Conservation (phyloP, 2,329 filamentous ascomycete species). For the Neurospora sp. region DNA sequence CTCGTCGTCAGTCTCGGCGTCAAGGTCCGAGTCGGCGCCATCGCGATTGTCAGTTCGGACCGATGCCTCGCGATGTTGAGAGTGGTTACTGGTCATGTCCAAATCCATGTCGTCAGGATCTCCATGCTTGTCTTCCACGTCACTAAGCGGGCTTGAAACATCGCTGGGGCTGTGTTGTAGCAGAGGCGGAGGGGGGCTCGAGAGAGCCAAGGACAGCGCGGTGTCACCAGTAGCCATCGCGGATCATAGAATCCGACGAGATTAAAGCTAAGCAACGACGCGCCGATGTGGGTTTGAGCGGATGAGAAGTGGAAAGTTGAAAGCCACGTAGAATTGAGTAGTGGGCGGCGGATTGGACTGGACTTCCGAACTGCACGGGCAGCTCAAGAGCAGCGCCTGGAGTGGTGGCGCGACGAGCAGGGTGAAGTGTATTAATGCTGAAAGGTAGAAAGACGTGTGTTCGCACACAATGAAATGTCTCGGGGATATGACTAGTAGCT, state of each 20-base stretch:
- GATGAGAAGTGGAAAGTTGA: slow-evolving; percentile 6
- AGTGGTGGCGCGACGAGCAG: not conserved
- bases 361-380: slow-evolving; percentile 3
- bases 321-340: slow-evolving; percentile 15
- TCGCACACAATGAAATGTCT: not conserved
- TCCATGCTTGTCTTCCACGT: slow-evolving; percentile 71
- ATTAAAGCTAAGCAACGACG: not conserved
- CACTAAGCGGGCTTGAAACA: slow-evolving; percentile 84
- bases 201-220: slow-evolving; percentile 38
- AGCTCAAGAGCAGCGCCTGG: not conserved
- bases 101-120: slow-evolving; percentile 55
- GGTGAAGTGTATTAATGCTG: not conserved
- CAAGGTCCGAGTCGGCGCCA: slow-evolving; percentile 16
- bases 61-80: slow-evolving; percentile 8
- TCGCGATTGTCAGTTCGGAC: slow-evolving; percentile 13
- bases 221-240: slow-evolving; percentile 41
- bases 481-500: not conserved
- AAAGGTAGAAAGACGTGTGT: not conserved
- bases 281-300: slow-evolving; percentile 7
- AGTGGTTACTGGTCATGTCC: slow-evolving; percentile 21
- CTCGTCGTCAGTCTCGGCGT: slow-evolving; percentile 22
- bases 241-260: slow-evolving; percentile 12
- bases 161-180: slow-evolving; percentile 54
- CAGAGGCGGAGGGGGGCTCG: slow-evolving; percentile 36
- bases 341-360: slow-evolving; percentile 2